Base-by-base conservation (phyloP, 1,284 basidiomycete species). In the Inonotus obliquus region DNA sequence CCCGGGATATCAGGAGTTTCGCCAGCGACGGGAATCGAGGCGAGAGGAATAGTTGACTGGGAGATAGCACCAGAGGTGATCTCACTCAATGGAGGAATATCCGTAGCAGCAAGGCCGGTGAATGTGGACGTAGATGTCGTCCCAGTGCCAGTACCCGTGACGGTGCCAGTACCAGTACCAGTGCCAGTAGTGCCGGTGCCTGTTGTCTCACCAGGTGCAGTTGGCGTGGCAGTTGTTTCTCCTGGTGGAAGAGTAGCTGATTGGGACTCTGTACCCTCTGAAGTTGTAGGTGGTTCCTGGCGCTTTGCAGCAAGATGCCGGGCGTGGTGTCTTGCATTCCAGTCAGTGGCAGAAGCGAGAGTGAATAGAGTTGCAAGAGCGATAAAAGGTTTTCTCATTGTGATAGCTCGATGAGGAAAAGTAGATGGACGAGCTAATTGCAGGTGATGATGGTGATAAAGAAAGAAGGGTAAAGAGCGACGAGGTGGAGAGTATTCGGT, bases 31-130 rank as follows among this genome's bases (percentile, higher is more conserved):
- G 76, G 88, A 0, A 85, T 86, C 1, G 80, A 71, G 2, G 81
- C 74, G 10, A 82, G 75, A 1, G 83, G 69, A 2, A 79, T 74
- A 0, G 85, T 82, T 1, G 81, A 64, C 17, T 79, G 78, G 5
- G 82, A 75, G 0, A 88, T 14, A 14, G 75, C 81, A 90, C 85
- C 87, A 37, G 82, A 82, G 2, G 82, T 87, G 64, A 93, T 83
- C 57, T 76, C 76, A n/a, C 77, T 79, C 54, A 92, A 74, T 5
- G 84, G 78, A 41, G 85, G 84, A 41, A 85, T 69, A 49, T 65
- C 69, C 25, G 70, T 67, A 37, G 63, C 67, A 45, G 62, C 57
- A 25, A 65, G 52, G n/a, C 65, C 60, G 25, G 64, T 49, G 47
- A 48, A 41, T 19, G 65, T 44, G 14, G 63, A 57, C n/a, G 53